Evolutionary conservation across 257 asterid species (phyloP), one percentile per base, ranked within the genome.

Genomic region (Jacaranda mimosifolia): DNA sequence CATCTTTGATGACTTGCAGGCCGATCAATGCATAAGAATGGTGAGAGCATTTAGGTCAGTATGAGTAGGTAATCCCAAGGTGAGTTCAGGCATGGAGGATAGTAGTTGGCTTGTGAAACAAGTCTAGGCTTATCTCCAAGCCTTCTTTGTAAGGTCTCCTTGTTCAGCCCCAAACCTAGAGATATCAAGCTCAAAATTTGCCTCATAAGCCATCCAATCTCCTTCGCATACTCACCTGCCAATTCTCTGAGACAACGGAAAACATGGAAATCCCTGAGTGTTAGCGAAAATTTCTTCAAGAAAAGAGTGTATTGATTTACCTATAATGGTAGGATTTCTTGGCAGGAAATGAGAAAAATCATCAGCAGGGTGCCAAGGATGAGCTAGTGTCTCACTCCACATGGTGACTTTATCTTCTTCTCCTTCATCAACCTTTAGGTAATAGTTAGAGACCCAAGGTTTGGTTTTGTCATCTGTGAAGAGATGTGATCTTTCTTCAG

Each of bases 41-140:
- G 26, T 48, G 60, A 68, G 38, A 4, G 73, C 73, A 48, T 45
- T 68, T 11, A 68, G 8, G 59, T 68, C 73, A 1, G 43, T 48
- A 4, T 48, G 59, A 45, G 59, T 1, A 26, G 55, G 59, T 26
- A 45, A 45, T 68, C 73, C 58, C 59, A 68, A 49, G 36, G 62
- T 68, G 62, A 48, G 74, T 2, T 53, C 75, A 52, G 52, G 10
- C 75, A 70, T 7, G 63, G 75, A 32, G 63, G 75, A 53, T 70
- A 15, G 15, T 51, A 70, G 49, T 51, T 70, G 64, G 64, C 62
- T 0, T 70, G 52, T 55, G 49, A 51, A 53, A 68, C 62, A 13
- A 68, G 59, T 68, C 26, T 49, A 49, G 48, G 26, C 14, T 38
- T 35, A 26, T 63, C 21, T 14, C 68, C 68, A 15, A 63, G 45